Conservation (phyloP, 352 stramenopile genomes). For the Phytophthora sansomeana region DNA sequence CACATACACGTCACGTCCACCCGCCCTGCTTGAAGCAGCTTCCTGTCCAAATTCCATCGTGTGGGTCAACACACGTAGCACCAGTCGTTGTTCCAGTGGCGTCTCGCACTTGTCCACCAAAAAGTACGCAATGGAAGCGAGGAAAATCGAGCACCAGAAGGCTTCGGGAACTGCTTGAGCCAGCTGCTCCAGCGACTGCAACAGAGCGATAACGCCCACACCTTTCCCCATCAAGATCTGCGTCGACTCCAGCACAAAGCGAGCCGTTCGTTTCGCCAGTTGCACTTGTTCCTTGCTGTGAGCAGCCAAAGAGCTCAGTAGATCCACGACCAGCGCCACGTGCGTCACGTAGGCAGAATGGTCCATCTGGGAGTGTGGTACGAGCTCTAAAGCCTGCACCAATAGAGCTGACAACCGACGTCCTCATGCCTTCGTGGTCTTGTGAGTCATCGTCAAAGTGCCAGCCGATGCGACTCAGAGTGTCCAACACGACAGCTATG, state of each 20-base stretch:
- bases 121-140: conserved; percentile 50
- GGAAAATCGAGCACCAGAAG: conserved; percentile 48
- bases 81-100: conserved; percentile 48
- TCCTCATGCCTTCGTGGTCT: conserved; percentile 4
- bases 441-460: conserved; percentile 27
- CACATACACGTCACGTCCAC: conserved; percentile 50
- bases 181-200: conserved; percentile 57
- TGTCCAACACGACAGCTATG: conserved; percentile 47
- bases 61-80: conserved; percentile 46
- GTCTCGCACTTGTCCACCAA: conserved; percentile 38
- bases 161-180: conserved; percentile 27
- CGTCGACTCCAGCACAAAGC: conserved; percentile 30
- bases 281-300: conserved; percentile 14
- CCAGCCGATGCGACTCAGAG: conserved; percentile 55
- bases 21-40: neutral
- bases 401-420: conserved; percentile 29
- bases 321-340: conserved; percentile 50
- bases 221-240: conserved; percentile 41
- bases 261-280: conserved; percentile 16
- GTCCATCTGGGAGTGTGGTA: conserved; percentile 30
- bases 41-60: conserved; percentile 37
- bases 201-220: conserved; percentile 45
- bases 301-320: conserved; percentile 33
- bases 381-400: conserved; percentile 45
- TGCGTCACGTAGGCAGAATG: conserved; percentile 44